Base-by-base conservation (phyloP, 169 alveolate species). In the Theileria orientalis region DNA sequence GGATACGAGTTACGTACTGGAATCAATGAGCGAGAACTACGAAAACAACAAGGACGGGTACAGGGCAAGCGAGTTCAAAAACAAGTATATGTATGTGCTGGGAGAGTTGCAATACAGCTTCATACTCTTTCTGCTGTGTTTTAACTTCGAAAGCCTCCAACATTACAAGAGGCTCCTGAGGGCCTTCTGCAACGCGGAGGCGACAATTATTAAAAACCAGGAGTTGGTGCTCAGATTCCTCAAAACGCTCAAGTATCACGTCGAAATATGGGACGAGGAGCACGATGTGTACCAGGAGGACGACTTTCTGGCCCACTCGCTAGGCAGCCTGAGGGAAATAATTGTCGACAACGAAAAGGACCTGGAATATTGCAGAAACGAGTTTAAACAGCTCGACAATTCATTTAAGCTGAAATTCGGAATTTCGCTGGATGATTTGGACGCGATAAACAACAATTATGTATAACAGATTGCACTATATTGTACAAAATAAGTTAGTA, bases 21-120 rank as follows among this genome's bases (percentile, higher is more conserved):
- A 77, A 41, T 37, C 79, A n/a, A 42, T 77, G 21, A 49, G 52
- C 9, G 33, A 2, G 23, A 1, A 64, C 23, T 70, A 74, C 79
- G 33, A 30, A 3, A 57, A n/a, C 1, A 7, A 5, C 3, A 16
- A 16, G 27, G 9, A 52, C 29, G 74, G 80, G 49, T 59, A 37
- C 51, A 52, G 19, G 19, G 27, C 47, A 21, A 19, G 6, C 2
- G 80, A 30, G n/a, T 37, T 37, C 16, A 59, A 25, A 1, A 63
- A 63, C 30, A 47, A 68, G 23, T 70, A 77, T 23, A 11, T n/a
- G 33, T 57, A 41, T 60, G 74, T 69, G 1, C 33, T 77, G 14
- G 86, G 86, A 13, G 86, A 77, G 25, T 64, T 46, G 40, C 78
- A 77, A 42, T 77, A 69, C 54, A 73, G 78, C n/a, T 77, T 77